Percentiles rank a stretch among this genome's conserved stretches.
Conservation (phyloP, 257 asterid species). For the Rauvolfia tetraphylla region DNA sequence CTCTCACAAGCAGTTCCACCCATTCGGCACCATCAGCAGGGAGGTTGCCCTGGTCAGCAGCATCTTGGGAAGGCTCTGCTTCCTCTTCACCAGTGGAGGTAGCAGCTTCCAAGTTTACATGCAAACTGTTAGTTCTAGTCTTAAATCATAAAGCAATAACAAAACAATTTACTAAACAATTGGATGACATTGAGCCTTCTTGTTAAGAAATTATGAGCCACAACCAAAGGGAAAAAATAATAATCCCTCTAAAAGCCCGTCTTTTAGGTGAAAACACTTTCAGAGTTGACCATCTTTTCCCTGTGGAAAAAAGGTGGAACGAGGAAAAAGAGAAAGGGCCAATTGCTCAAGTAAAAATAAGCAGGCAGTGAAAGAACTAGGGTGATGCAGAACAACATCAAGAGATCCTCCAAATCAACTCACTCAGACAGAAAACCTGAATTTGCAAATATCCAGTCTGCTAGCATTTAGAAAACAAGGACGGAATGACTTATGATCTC, state of each 20-base stretch:
- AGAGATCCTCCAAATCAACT: background rate
- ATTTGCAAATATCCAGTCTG: background rate
- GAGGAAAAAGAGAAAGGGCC: background rate
- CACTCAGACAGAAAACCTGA: background rate
- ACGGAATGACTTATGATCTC: background rate
- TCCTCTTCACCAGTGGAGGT: constrained; percentile 21
- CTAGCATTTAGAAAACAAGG: background rate
- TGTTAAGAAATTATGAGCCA: background rate
- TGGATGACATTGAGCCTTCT: background rate
- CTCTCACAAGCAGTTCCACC: constrained; percentile 70
- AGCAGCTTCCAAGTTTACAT: constrained; percentile 30
- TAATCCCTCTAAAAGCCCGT: background rate
- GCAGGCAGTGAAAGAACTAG: background rate
- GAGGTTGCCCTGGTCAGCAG: constrained; percentile 33
- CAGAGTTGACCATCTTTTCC: background rate
- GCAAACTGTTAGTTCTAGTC: background rate
- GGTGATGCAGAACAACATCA: background rate
- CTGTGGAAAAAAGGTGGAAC: background rate
- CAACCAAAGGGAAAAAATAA: too few species aligned
- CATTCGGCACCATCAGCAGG: constrained; percentile 73
- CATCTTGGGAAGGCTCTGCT: constrained; percentile 30
- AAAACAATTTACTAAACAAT: background rate
- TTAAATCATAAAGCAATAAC: background rate
- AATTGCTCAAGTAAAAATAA: background rate
- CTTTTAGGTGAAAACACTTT: background rate